These are phyloP conservation scores for Dysphania ambrosioides DNA, from an alignment of 148 eudicot genomes.

Conservation along the genomic window DNA sequence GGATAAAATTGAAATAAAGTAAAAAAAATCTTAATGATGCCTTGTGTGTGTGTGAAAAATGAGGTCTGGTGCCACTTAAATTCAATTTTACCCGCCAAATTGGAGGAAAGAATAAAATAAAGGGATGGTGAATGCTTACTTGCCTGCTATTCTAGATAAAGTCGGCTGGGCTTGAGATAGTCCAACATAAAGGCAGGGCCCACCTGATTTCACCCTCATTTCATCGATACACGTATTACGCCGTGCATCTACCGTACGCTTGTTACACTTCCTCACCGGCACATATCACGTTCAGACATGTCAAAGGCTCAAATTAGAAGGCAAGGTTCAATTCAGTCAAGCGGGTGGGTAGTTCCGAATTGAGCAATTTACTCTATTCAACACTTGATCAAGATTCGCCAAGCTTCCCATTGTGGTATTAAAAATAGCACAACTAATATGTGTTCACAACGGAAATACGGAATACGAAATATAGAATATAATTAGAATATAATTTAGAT, in stretches of 20 bases:
- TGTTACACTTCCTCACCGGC: background rate
- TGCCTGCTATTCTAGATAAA: slow-evolving; percentile 18
- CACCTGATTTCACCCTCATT: slow-evolving; percentile 1
- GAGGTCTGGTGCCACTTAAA: background rate
- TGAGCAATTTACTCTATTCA: too few species aligned
- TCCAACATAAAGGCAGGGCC: slow-evolving; percentile 6
- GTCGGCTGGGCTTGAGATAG: slow-evolving; percentile 1
- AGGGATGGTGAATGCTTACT: slow-evolving; percentile 10
- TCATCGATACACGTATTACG: slow-evolving; percentile 25
- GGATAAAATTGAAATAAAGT: background rate
- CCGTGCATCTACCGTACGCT: slow-evolving; percentile 30
- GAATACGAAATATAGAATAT: too few species aligned
- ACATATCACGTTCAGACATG: background rate
- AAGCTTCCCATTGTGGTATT: too few species aligned
- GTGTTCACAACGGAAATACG: too few species aligned
- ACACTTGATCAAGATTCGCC: too few species aligned
- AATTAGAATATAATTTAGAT: too few species aligned
- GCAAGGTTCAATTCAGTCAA: too few species aligned
- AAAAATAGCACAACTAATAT: too few species aligned
- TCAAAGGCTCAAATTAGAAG: too few species aligned
- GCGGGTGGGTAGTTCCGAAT: too few species aligned
- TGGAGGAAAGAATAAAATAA: slow-evolving; percentile 6
- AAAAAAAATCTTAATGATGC: background rate
- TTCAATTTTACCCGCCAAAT: slow-evolving; percentile 2
- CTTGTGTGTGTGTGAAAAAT: background rate